These are phyloP conservation scores for Pythium volutum DNA, from an alignment of 352 stramenopile genomes.

Conservation along the genomic window DNA sequence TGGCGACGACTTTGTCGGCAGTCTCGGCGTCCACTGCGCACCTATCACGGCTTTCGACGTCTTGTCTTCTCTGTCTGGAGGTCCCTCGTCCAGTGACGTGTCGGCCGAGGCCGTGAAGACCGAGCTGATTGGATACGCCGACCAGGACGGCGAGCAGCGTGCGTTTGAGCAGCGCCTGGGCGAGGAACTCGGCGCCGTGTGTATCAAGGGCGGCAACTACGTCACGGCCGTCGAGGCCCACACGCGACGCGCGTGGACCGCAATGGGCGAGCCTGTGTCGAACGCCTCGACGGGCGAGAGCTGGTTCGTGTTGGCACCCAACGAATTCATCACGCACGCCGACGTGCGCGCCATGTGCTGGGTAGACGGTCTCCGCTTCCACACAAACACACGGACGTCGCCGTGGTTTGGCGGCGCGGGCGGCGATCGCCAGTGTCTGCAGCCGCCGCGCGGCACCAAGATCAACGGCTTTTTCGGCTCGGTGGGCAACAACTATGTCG, in stretches of 20 bases:
- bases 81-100: too few relatives aligned
- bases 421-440: slow-evolving; percentile 38
- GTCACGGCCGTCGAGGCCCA: slow-evolving; percentile 37
- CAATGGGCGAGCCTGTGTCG: slow-evolving; percentile 6
- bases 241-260: slow-evolving; percentile 23
- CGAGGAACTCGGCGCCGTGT: slow-evolving; percentile 37
- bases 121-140: slow-evolving; percentile 39
- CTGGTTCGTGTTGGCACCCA: slow-evolving; percentile 40
- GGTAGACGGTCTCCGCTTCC: slow-evolving; percentile 61
- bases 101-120: background rate
- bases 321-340: slow-evolving; percentile 49
- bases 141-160: slow-evolving; percentile 44
- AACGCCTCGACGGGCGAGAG: background rate
- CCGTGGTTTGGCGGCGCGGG: slow-evolving; percentile 58
- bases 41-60: slow-evolving; percentile 10
- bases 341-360: slow-evolving; percentile 58
- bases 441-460: slow-evolving; percentile 34
- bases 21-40: slow-evolving; percentile 38
- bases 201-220: slow-evolving; percentile 38
- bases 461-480: slow-evolving; percentile 56
- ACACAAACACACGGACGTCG: slow-evolving; percentile 47
- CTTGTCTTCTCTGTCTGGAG: background rate
- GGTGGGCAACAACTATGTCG: slow-evolving; percentile 45
- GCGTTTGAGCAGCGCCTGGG: slow-evolving; percentile 22
- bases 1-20: slow-evolving; percentile 48